A percentile compares a stretch with the other conserved stretches of the same genome.
Conservation (phyloP, 2,329 filamentous ascomycete species). For the Pseudocercospora musae region DNA sequence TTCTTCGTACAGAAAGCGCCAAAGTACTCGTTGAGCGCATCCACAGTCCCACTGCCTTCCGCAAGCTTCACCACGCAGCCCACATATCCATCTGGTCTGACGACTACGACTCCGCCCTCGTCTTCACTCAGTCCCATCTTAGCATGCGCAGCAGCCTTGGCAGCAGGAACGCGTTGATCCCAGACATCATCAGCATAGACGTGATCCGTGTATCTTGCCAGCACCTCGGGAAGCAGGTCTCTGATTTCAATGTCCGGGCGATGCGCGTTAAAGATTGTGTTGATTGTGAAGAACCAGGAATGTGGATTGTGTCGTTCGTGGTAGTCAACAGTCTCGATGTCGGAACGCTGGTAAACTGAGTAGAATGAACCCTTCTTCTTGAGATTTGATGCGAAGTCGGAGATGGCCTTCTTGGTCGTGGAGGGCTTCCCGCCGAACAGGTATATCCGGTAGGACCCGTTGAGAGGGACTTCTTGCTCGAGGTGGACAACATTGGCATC, state of each 20-base stretch:
- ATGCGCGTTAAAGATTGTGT: constrained; percentile 67
- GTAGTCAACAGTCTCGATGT: constrained; percentile 62
- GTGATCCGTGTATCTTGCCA: constrained; percentile 75
- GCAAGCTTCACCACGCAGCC: constrained; percentile 70
- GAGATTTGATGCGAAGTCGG: constrained; percentile 66
- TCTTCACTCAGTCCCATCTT: constrained; percentile 80
- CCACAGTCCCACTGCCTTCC: constrained; percentile 74
- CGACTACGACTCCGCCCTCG: constrained; percentile 74
- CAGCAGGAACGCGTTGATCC: constrained; percentile 66
- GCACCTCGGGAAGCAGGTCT: constrained; percentile 64
- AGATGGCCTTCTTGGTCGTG: constrained; percentile 60
- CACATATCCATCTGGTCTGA: constrained; percentile 84
- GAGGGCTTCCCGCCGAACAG: constrained; percentile 72
- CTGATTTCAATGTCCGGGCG: constrained; percentile 70
- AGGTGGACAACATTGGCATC: constrained; percentile 88
- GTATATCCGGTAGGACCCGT: constrained; percentile 83
- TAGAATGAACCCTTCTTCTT: constrained; percentile 69
- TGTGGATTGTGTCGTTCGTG: constrained; percentile 85
- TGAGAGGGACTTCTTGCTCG: constrained; percentile 84
- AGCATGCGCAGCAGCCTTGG: constrained; percentile 72
- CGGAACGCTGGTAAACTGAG: constrained; percentile 59
- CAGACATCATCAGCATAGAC: constrained; percentile 82
- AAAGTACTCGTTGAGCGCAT: constrained; percentile 84
- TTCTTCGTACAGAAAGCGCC: constrained; percentile 65
- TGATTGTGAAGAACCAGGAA: constrained; percentile 75